Evolutionary conservation across 345 rosid genomes (phyloP), one percentile per base, ranked within the genome.

Genomic region (Ceriops tagal): DNA sequence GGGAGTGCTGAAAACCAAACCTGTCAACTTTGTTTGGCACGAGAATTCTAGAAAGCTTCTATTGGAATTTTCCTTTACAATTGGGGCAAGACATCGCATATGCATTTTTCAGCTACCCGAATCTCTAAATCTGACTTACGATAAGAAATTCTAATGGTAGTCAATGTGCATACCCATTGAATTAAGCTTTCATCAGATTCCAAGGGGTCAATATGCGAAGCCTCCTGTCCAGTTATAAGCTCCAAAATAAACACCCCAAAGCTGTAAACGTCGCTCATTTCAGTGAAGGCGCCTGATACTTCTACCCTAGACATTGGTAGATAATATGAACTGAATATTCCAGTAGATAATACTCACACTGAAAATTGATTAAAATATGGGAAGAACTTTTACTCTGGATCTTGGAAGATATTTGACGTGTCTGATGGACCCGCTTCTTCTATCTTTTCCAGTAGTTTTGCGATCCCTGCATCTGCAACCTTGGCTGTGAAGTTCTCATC

Each of bases 171-270:
- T 70, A 88, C 91, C 92, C 88, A 85, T 53, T 82, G 71, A 52
- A 79, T 70, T 61, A 90, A 62, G 74, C 77, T 75, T 35, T 81
- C 81, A 60, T 81, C 69, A 20, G 83, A 78, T 73, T 80, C 80
- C 24, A 82, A 49, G 39, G 62, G 64, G 16, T 65, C 68, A 9
- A 75, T 68, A 21, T 67, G 56, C 6, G 52, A 64, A 62, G 87
- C 82, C 28, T 75, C 78, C 49, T 75, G 74, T 49, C 91, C 88
- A 1, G 87, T 81, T 47, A 90, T 72, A 18, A 90, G 86, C 85
- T 88, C 90, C 73, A 83, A 53, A 75, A 90, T 86, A 53, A 90
- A 88, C 73, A 90, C 84, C 24, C 96, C 90, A 10, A 86, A 90
- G 79, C 90, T 79, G 77, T 85, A 86, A 32, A 86, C 83, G 30